These are phyloP conservation scores for Aureoboletus auriporus DNA, from an alignment of 768 basidiomycete genomes.

Conservation along the genomic window DNA sequence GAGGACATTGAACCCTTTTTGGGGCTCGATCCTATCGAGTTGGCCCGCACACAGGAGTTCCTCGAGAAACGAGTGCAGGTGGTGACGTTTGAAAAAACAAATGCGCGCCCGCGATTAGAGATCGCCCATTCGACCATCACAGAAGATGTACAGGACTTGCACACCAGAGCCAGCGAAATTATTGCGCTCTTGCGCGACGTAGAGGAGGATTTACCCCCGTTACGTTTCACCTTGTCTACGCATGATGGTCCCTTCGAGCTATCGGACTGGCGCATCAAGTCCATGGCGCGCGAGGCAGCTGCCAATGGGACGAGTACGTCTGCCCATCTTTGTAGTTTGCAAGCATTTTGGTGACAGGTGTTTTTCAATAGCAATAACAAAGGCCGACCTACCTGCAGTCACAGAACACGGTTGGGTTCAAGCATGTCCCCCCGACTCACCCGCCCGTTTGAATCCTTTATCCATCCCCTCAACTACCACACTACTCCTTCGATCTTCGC, in stretches of 20 bases:
- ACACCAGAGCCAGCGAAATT: conserved; percentile 5
- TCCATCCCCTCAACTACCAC: conserved; percentile 11
- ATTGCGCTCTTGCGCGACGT: conserved; percentile 25
- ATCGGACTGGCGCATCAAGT: conserved; percentile 20
- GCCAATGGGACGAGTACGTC: conserved; percentile 26
- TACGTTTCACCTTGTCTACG: conserved; percentile 29
- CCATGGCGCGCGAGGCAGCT: conserved; percentile 25
- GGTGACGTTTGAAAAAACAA: conserved; percentile 25
- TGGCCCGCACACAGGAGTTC: conserved; percentile 17
- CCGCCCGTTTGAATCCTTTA: conserved; percentile 20
- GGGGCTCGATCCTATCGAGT: conserved; percentile 30
- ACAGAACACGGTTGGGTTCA: conserved; percentile 21
- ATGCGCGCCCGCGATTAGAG: conserved; percentile 4
- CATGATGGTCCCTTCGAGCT: conserved; percentile 28
- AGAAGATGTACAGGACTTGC: neutral
- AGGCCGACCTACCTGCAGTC: conserved; percentile 32
- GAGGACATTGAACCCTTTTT: conserved; percentile 34
- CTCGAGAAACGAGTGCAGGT: conserved; percentile 13
- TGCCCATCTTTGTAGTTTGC: neutral
- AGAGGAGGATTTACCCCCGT: conserved; percentile 26
- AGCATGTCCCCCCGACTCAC: conserved; percentile 21
- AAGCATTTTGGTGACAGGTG: neutral
- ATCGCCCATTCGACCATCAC: conserved; percentile 14
- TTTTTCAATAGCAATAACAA: conserved; percentile 21
- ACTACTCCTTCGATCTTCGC: neutral